Percentiles rank a stretch among this genome's conserved stretches.
phyloP scores from a whole-genome alignment of 1,284 basidiomycete genomes.

The Trichosporon coremiiforme region DNA sequence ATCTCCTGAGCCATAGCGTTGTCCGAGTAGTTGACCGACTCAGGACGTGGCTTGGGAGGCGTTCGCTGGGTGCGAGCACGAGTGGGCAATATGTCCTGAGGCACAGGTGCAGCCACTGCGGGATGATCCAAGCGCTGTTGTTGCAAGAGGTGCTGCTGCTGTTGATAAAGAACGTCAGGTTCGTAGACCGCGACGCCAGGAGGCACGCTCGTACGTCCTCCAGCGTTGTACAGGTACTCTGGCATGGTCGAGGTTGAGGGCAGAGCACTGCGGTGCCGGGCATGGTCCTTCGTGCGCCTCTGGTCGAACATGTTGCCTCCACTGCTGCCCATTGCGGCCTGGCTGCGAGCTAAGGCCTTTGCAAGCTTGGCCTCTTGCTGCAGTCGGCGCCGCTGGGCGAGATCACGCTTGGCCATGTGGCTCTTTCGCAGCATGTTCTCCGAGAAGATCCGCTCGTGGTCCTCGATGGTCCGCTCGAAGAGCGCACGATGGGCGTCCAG shows the following conservation, averaged over 20 bases:
- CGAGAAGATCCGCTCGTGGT: constrained; percentile 76
- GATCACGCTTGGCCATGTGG: constrained; percentile 69
- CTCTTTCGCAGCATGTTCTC: constrained; percentile 83
- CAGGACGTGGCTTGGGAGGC: constrained; percentile 1
- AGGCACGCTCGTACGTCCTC: constrained; percentile 18
- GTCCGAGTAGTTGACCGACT: constrained; percentile 12
- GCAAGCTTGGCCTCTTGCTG: constrained; percentile 47
- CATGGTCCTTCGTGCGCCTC: constrained; percentile 37
- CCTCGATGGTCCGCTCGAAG: constrained; percentile 72
- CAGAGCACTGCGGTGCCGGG: constrained; percentile 55
- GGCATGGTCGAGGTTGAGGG: constrained; percentile 55
- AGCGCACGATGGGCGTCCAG: constrained; percentile 66
- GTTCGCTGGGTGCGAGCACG: constrained; percentile 11
- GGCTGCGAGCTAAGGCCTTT: constrained; percentile 44
- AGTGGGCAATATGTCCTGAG: constrained; percentile 5
- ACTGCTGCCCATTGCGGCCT: constrained; percentile 33
- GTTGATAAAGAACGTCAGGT: neutral
- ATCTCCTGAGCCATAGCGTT: constrained; percentile 4
- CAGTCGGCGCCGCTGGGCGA: constrained; percentile 48
- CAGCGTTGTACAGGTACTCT: constrained; percentile 44
- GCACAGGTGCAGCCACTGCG: neutral
- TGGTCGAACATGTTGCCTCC: constrained; percentile 38
- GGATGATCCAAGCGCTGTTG: constrained; percentile 13
- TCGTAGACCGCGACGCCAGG: constrained; percentile 2
- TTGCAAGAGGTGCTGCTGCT: constrained; percentile 4